A percentile compares a stretch with the other conserved stretches of the same genome.
Conservation (phyloP, 2,329 filamentous ascomycete species). For the Ophiostoma triangulosporum region DNA sequence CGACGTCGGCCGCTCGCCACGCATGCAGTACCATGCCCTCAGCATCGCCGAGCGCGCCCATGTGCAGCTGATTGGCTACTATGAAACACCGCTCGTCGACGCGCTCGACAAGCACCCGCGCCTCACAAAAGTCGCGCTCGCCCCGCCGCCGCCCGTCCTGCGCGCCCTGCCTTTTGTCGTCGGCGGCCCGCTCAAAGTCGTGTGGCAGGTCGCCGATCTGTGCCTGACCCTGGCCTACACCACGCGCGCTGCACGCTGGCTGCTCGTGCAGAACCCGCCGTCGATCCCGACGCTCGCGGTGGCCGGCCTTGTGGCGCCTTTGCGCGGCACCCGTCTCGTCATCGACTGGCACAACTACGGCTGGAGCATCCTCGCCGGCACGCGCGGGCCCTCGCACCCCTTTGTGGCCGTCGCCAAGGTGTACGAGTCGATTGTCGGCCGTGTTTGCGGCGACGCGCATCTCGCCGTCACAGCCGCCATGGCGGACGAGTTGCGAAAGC, state of each 20-base stretch:
- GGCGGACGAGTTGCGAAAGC: slow-evolving; percentile 51
- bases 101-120: slow-evolving; percentile 55
- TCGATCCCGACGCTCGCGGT: slow-evolving; percentile 83
- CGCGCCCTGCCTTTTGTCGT: slow-evolving; percentile 63
- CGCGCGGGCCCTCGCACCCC: slow-evolving; percentile 45
- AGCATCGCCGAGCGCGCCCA: slow-evolving; percentile 74
- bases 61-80: slow-evolving; percentile 80
- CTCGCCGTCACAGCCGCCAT: slow-evolving; percentile 86
- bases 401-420: slow-evolving; percentile 63
- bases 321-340: slow-evolving; percentile 69
- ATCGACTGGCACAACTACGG: slow-evolving; percentile 99
- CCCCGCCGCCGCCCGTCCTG: slow-evolving; percentile 51
- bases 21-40: slow-evolving; percentile 96
- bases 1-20: slow-evolving; percentile 87
- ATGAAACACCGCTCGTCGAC: slow-evolving; percentile 70
- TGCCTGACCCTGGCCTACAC: slow-evolving; percentile 60
- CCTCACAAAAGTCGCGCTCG: slow-evolving; percentile 59
- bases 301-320: slow-evolving; percentile 54
- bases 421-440: slow-evolving; percentile 65
- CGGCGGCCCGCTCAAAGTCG: slow-evolving; percentile 68
- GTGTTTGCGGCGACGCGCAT: slow-evolving; percentile 51
- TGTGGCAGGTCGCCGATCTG: slow-evolving; percentile 66
- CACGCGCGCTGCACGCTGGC: slow-evolving; percentile 64
- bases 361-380: slow-evolving; percentile 72
- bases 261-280: slow-evolving; percentile 75